Evolutionary conservation across 148 eudicot species (phyloP).

Genomic region (Chenopodium quinoa): DNA sequence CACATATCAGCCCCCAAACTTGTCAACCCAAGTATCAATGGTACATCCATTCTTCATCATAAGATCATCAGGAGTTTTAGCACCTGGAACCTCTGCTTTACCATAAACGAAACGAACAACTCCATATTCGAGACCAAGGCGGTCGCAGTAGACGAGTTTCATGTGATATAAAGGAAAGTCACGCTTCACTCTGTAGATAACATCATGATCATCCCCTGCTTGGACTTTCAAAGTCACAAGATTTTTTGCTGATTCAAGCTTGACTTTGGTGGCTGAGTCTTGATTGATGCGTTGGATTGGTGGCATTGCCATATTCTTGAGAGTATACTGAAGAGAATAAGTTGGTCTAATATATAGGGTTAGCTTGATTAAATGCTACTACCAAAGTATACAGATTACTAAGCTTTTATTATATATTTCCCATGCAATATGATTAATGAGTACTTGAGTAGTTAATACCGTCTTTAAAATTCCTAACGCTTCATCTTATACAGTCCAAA

Average conservation of each 20-base stretch:
- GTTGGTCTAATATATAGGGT: not conserved
- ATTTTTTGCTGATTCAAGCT: conserved; percentile 5
- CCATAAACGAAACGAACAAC: conserved; percentile 11
- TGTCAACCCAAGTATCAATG: conserved; percentile 14
- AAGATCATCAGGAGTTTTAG: conserved; percentile 15
- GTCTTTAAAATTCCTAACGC: too few relatives aligned
- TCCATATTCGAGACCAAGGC: conserved; percentile 9
- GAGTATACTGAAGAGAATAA: not conserved
- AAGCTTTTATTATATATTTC: not conserved
- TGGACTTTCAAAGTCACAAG: conserved; percentile 18
- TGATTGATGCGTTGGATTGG: conserved; percentile 5
- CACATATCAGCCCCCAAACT: conserved; percentile 2
- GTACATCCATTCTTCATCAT: conserved; percentile 16
- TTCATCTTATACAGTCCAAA: too few relatives aligned
- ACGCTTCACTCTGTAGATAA: not conserved
- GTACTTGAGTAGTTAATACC: too few relatives aligned
- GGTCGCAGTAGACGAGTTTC: conserved; percentile 18
- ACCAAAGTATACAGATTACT: not conserved
- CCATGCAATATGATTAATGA: not conserved
- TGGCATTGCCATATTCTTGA: not conserved
- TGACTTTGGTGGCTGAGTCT: not conserved
- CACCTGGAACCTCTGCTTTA: not conserved
- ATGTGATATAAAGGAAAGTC: conserved; percentile 12
- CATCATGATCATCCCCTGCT: conserved; percentile 18
- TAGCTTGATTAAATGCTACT: not conserved